Evolutionary conservation across 345 rosid species (phyloP).

Genomic region (Angophora floribunda): DNA sequence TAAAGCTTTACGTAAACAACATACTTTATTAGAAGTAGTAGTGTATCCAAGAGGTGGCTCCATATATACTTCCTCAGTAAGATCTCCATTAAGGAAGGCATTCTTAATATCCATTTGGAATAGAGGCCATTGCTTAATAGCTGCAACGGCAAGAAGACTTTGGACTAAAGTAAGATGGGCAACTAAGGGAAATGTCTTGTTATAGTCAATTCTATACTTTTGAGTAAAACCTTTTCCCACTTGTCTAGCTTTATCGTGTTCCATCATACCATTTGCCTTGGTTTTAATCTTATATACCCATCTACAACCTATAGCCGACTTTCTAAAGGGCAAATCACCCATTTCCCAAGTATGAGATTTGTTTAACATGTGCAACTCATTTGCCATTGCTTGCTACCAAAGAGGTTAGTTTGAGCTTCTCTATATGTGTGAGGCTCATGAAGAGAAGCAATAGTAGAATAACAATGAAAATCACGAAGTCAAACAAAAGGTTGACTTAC

Average conservation of each 20-base stretch:
- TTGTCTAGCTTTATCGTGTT: neutral
- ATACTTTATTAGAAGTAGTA: too few relatives aligned
- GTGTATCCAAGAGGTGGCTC: too few relatives aligned
- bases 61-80: too few relatives aligned
- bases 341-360: rapidly evolving
- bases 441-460: neutral
- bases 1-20: too few relatives aligned
- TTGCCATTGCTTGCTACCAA: neutral
- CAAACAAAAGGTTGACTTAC: neutral
- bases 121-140: neutral
- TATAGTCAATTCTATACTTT: neutral
- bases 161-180: rapidly evolving
- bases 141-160: rapidly evolving
- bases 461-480: neutral
- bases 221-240: neutral
- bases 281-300: neutral
- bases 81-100: neutral
- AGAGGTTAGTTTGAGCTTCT: neutral
- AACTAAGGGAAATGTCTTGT: rapidly evolving
- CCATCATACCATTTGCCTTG: rapidly evolving
- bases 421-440: neutral
- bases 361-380: neutral
- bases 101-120: too few relatives aligned
- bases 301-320: neutral
- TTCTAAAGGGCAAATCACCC: neutral